Evolutionary conservation across 2,329 filamentous ascomycete genomes (phyloP).

Genomic region (Coniochaeta ligniaria): DNA sequence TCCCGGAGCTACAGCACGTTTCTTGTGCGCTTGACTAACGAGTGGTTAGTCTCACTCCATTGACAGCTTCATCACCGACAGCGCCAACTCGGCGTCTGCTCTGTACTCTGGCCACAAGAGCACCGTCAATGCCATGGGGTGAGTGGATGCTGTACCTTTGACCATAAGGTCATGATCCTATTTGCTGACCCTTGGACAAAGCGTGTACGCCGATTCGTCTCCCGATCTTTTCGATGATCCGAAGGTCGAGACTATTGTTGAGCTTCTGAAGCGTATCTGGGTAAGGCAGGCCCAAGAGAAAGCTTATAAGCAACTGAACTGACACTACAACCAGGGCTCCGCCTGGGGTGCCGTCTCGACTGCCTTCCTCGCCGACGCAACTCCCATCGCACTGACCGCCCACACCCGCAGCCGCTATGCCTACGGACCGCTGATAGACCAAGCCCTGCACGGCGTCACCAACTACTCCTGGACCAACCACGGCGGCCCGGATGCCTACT

Average conservation of each 20-base stretch:
- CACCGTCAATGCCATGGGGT: slow-evolving; percentile 70
- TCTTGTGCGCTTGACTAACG: not conserved
- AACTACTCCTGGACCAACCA: slow-evolving; percentile 79
- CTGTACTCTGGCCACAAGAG: slow-evolving; percentile 80
- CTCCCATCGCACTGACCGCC: slow-evolving; percentile 65
- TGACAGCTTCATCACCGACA: slow-evolving; percentile 80
- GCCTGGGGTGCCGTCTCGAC: slow-evolving; percentile 66
- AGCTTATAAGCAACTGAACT: not conserved
- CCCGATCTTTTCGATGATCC: slow-evolving; percentile 70
- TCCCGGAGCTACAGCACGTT: not conserved
- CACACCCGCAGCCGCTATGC: slow-evolving; percentile 65
- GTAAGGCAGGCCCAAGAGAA: slow-evolving; percentile 27
- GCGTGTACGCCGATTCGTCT: slow-evolving; percentile 70
- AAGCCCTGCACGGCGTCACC: slow-evolving; percentile 65
- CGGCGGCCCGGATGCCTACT: slow-evolving; percentile 70
- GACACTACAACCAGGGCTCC: slow-evolving; percentile 29
- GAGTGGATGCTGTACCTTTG: slow-evolving; percentile 17
- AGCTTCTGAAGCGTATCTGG: slow-evolving; percentile 66
- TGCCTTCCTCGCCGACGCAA: slow-evolving; percentile 76
- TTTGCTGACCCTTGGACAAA: slow-evolving; percentile 17
- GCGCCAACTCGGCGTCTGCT: slow-evolving; percentile 76
- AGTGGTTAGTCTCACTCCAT: slow-evolving; percentile 63
- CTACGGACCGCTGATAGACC: slow-evolving; percentile 68
- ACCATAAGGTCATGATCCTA: no score
- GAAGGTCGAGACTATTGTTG: slow-evolving; percentile 77